phyloP scores from a whole-genome alignment of 2,329 filamentous ascomycete genomes.

The Verticillium zaregamsianum region DNA sequence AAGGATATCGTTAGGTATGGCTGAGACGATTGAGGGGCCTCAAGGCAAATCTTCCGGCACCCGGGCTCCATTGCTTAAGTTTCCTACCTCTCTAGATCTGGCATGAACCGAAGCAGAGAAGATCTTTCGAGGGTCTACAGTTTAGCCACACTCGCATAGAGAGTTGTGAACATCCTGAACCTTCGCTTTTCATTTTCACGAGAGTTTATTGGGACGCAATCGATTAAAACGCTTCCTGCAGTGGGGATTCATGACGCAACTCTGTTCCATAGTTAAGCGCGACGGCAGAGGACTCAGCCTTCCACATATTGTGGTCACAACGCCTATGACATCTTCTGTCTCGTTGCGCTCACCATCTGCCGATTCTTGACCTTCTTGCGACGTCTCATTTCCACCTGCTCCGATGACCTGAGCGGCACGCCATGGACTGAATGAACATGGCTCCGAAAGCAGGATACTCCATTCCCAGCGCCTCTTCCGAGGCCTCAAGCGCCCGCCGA shows the following conservation, averaged over 20 bases:
- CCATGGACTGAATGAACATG: not conserved
- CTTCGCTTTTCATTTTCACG: not conserved
- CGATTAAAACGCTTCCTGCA: not conserved
- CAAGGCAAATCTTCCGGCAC: not conserved
- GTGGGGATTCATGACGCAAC: not conserved
- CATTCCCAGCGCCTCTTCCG: too few relatives aligned
- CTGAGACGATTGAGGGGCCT: not conserved
- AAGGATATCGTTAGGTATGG: not conserved
- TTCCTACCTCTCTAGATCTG: not conserved
- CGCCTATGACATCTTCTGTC: too few relatives aligned
- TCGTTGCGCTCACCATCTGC: not conserved
- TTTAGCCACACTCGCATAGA: not conserved
- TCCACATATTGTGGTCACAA: not conserved
- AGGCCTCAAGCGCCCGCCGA: too few relatives aligned
- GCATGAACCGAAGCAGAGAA: not conserved
- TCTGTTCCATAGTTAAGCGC: not conserved
- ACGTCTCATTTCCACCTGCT: not conserved
- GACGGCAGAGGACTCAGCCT: not conserved
- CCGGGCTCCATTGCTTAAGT: not conserved
- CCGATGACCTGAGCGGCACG: not conserved
- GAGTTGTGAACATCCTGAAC: not conserved
- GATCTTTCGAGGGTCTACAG: not conserved
- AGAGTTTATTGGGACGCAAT: not conserved
- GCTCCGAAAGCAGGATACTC: slow-evolving; percentile 2
- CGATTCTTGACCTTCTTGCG: not conserved